These are phyloP conservation scores for Ophiorrhiza pumila DNA, from an alignment of 257 asterid genomes.

Conservation along the genomic window DNA sequence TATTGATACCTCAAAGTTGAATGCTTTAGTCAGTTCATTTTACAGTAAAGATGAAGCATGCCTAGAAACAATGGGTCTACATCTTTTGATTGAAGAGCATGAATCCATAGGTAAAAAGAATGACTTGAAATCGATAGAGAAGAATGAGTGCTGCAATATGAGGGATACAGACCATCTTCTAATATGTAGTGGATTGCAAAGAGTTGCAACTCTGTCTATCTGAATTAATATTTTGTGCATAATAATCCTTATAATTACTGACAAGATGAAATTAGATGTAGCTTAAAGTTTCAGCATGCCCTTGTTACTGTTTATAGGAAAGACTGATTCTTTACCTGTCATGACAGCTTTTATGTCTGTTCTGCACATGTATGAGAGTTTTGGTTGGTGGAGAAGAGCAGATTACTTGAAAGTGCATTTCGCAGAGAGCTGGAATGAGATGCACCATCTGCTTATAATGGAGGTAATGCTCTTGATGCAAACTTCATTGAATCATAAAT, in stretches of 20 bases:
- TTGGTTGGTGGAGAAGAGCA: conserved; percentile 99
- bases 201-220: neutral
- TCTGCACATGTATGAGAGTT: conserved; percentile 91
- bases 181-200: neutral
- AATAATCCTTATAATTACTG: neutral
- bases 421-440: conserved; percentile 99
- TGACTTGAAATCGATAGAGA: neutral
- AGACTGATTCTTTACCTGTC: neutral
- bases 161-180: neutral
- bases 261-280: neutral
- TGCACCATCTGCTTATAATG: conserved; percentile 99
- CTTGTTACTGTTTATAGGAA: neutral
- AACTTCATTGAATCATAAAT: conserved; percentile 6
- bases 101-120: neutral
- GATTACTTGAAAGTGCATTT: conserved; percentile 97
- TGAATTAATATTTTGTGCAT: neutral
- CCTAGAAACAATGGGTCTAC: neutral
- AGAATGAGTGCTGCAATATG: neutral
- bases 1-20: conserved; percentile 1
- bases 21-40: neutral
- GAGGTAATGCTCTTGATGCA: conserved; percentile 53
- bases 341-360: conserved; percentile 93
- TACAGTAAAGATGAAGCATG: neutral
- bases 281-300: neutral
- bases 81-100: neutral